Percentiles rank a stretch among this genome's conserved stretches.
Conservation (phyloP, 2,329 filamentous ascomycete genomes). For the Didymellaceae sp. region DNA sequence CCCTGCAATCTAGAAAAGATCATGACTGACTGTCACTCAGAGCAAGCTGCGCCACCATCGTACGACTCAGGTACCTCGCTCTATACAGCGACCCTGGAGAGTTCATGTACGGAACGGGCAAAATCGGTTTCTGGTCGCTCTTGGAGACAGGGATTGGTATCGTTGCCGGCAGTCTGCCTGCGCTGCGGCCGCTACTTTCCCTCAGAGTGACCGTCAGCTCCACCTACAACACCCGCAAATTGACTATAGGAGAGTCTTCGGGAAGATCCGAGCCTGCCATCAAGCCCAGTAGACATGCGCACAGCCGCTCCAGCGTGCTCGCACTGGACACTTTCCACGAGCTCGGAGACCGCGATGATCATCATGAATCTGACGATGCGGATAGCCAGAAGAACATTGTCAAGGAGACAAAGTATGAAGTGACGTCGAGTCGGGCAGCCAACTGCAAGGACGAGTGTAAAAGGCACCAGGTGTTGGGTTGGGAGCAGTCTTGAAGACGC, state of each 20-base stretch:
- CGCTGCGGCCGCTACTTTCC: conserved; percentile 53
- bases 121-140: conserved; percentile 55
- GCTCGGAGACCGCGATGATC: conserved; percentile 20
- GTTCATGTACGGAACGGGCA: conserved; percentile 51
- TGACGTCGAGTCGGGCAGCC: conserved; percentile 11
- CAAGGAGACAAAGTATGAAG: conserved; percentile 43
- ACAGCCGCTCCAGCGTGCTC: conserved; percentile 15
- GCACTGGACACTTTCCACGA: conserved; percentile 27
- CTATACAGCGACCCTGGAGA: conserved; percentile 50
- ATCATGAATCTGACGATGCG: conserved; percentile 17
- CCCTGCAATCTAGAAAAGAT: conserved; percentile 1
- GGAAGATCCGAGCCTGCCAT: conserved; percentile 18
- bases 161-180: conserved; percentile 53
- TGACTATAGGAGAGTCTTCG: conserved; percentile 26
- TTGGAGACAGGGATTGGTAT: conserved; percentile 57
- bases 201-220: conserved; percentile 22
- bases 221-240: conserved; percentile 24
- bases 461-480: conserved; percentile 4
- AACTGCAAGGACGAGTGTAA: neutral
- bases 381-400: conserved; percentile 50
- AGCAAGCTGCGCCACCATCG: conserved; percentile 45
- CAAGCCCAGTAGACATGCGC: neutral
- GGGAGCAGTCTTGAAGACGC: conserved; percentile 5
- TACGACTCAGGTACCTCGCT: conserved; percentile 54
- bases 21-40: conserved; percentile 26